A percentile compares a stretch with the other conserved stretches of the same genome.
These are phyloP conservation scores for Acidiella bohemica DNA, from an alignment of 495 filamentous ascomycete species.

Conservation along the genomic window DNA sequence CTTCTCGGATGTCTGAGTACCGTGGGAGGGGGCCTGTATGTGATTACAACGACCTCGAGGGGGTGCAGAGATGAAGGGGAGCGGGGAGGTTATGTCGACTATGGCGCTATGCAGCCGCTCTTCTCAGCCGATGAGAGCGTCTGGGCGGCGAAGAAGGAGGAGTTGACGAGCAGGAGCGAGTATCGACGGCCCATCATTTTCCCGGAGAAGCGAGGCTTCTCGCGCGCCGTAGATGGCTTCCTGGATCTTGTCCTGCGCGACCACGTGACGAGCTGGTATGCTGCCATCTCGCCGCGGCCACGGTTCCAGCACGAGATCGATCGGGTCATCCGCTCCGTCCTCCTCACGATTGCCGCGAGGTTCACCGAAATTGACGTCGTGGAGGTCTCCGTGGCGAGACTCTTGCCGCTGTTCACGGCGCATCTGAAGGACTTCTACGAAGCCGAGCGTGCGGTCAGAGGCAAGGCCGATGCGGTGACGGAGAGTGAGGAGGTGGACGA, in stretches of 20 bases:
- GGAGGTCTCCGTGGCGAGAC: constrained; percentile 61
- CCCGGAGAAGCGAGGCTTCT: constrained; percentile 64
- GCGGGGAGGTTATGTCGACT: constrained; percentile 24
- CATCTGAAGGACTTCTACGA: constrained; percentile 86
- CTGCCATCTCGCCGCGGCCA: constrained; percentile 65
- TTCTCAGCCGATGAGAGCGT: constrained; percentile 47
- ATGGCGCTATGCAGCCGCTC: constrained; percentile 35
- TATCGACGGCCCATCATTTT: constrained; percentile 53
- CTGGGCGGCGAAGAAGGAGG: constrained; percentile 59
- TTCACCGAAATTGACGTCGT: constrained; percentile 62
- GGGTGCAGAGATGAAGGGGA: constrained; percentile 27
- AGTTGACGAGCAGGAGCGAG: constrained; percentile 32
- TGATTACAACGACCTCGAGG: constrained; percentile 49
- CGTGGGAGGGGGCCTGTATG: constrained; percentile 37
- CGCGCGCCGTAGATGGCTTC: constrained; percentile 65
- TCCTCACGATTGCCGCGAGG: constrained; percentile 54
- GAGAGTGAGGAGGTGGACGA: constrained; percentile 92
- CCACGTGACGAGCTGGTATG: constrained; percentile 83
- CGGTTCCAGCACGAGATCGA: constrained; percentile 78
- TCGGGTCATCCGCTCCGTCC: constrained; percentile 57
- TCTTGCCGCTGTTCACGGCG: constrained; percentile 79
- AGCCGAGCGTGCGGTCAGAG: constrained; percentile 76
- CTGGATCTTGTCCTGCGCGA: constrained; percentile 66
- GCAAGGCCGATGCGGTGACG: constrained; percentile 75
- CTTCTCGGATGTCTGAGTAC: constrained; percentile 47